Evolutionary conservation across 108 stramenopile genomes (phyloP), one percentile per base, ranked within the genome.

Genomic region (Cylindrotheca closterium): DNA sequence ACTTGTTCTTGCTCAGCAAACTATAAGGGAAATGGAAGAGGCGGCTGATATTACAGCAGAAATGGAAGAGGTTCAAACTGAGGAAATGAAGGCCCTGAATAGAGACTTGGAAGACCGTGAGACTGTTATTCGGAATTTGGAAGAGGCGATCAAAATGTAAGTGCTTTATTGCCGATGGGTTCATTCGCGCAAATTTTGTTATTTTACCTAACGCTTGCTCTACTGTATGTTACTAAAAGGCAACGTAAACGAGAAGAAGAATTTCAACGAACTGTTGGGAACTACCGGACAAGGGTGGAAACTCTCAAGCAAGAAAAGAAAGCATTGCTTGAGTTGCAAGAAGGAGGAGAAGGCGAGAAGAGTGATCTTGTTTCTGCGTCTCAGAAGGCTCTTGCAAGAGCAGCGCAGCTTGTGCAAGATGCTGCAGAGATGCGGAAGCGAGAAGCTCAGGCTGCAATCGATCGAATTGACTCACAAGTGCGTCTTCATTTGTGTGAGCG

Each of bases 11-110:
- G 70, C 83, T 46, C 68, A 81, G 37, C 52, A 79, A 30, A 77
- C 77, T 21, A 78, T 91, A 31, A 70, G 83, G 7, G 93, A 94
- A 55, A 47, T 91, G 79, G 93, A 94, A 65, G 93, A 94, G 58
- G 85, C 78, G 68, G 88, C 88, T n/a, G 93, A 94, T 46, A 74
- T 94, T 47, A 85, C 86, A 8, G 88, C 88, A 0, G 93, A 94
- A 77, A 89, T 94, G 88, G 93, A 94, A 75, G 93, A 94, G 82
- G 89, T 91, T 3, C 89, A 91, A 64, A 71, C 78, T 0, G 93
- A 94, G 42, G 93, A 94, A 62, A 59, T 86, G 30, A 94, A 91
- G 60, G 78, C 81, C 30, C 30, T 87, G n/a, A 78, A 80, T 73
- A 61, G 74, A 8, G 93, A 94, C 55, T 58, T 94, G 60, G 87